phyloP scores from a whole-genome alignment of 352 stramenopile genomes.

The Phytophthora melonis region DNA sequence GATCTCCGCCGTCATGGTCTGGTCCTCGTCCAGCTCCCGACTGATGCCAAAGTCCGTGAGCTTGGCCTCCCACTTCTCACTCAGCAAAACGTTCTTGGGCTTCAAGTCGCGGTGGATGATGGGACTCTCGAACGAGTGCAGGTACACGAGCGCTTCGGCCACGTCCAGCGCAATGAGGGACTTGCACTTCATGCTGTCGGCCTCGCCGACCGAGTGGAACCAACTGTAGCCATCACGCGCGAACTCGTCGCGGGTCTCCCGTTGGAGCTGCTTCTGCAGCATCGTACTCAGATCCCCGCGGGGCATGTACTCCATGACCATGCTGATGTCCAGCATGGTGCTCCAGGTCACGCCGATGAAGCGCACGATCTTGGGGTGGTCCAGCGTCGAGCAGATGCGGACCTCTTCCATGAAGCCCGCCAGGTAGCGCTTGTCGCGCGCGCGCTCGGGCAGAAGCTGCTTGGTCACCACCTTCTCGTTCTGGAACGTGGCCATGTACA shows the following conservation, averaged over 20 bases:
- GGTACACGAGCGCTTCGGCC: slow-evolving; percentile 52
- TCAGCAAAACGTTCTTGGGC: slow-evolving; percentile 62
- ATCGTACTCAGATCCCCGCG: slow-evolving; percentile 55
- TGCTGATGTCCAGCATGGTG: slow-evolving; percentile 57
- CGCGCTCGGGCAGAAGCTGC: slow-evolving; percentile 48
- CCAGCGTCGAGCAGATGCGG: slow-evolving; percentile 47
- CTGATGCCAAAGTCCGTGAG: slow-evolving; percentile 72
- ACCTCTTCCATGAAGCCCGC: slow-evolving; percentile 57
- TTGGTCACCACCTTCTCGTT: slow-evolving; percentile 57
- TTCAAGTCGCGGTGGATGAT: slow-evolving; percentile 73
- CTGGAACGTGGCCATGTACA: slow-evolving; percentile 63
- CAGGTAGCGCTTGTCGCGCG: slow-evolving; percentile 42
- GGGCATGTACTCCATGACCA: slow-evolving; percentile 63
- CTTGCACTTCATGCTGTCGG: slow-evolving; percentile 43
- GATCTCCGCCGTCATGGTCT: slow-evolving; percentile 62
- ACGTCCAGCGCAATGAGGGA: slow-evolving; percentile 55
- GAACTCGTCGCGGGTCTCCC: slow-evolving; percentile 33
- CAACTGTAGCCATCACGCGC: slow-evolving; percentile 43
- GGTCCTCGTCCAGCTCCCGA: slow-evolving; percentile 40
- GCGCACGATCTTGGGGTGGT: slow-evolving; percentile 57
- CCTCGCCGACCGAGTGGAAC: slow-evolving; percentile 45
- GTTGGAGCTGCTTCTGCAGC: slow-evolving; percentile 40
- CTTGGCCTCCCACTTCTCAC: slow-evolving; percentile 50
- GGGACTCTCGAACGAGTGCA: slow-evolving; percentile 54
- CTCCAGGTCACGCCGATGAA: slow-evolving; percentile 67